phyloP scores from a whole-genome alignment of 2,329 filamentous ascomycete genomes.

The Pseudomassariella vexata region DNA sequence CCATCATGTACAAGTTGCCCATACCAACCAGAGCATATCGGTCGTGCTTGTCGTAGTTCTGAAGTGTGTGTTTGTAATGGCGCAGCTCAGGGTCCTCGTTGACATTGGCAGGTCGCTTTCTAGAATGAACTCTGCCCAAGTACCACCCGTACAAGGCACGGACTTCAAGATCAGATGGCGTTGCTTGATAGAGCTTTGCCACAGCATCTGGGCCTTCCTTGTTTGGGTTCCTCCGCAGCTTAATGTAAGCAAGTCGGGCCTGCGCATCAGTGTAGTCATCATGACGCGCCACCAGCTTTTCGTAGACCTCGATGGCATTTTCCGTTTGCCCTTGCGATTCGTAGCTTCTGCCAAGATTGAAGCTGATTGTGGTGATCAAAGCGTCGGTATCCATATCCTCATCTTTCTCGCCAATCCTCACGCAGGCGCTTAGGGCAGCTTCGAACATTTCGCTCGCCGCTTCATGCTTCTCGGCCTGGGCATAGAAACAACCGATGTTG shows the following conservation, averaged over 20 bases:
- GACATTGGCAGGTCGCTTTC: conserved; percentile 75
- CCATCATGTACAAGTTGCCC: conserved; percentile 85
- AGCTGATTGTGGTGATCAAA: conserved; percentile 91
- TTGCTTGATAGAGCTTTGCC: conserved; percentile 76
- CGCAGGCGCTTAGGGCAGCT: conserved; percentile 81
- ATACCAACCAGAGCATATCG: conserved; percentile 94
- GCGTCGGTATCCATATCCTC: conserved; percentile 79
- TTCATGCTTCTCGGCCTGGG: conserved; percentile 76
- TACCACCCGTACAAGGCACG: conserved; percentile 95
- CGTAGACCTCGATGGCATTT: conserved; percentile 83
- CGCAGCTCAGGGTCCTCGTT: conserved; percentile 86
- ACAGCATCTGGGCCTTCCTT: conserved; percentile 85
- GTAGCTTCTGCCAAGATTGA: conserved; percentile 90
- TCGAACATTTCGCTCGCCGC: conserved; percentile 85
- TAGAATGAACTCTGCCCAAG: conserved; percentile 70
- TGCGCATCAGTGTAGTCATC: conserved; percentile 88
- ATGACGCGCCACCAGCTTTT: conserved; percentile 78
- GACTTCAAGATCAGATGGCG: conserved; percentile 82
- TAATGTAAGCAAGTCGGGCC: conserved; percentile 84
- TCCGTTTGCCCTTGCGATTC: conserved; percentile 77
- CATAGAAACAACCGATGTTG: conserved; percentile 96
- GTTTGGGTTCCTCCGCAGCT: conserved; percentile 71
- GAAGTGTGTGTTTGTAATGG: conserved; percentile 93
- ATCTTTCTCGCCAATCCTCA: conserved; percentile 72
- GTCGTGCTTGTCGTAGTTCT: conserved; percentile 94